These are phyloP conservation scores for Trichosporon sp. DNA, from an alignment of 1,284 basidiomycete genomes.

Conservation along the genomic window DNA sequence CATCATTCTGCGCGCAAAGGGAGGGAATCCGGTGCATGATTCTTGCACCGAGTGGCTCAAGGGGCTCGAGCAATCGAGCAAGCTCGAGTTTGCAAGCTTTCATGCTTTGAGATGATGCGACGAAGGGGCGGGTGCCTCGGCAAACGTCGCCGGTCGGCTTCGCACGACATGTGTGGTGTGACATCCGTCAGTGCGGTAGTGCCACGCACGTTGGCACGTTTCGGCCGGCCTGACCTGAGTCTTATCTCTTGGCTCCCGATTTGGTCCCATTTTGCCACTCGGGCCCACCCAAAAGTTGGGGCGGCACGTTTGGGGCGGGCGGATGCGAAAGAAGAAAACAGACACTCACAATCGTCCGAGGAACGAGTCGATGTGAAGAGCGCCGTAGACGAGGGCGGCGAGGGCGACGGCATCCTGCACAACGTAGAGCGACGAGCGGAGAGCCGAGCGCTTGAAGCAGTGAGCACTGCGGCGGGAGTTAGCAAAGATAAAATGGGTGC, in stretches of 20 bases:
- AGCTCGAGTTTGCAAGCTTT: not conserved
- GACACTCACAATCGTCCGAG: slow-evolving; percentile 36
- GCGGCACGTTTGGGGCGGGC: not conserved
- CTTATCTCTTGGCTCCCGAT: not conserved
- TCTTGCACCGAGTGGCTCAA: not conserved
- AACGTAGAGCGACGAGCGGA: slow-evolving; percentile 77
- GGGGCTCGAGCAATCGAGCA: too few relatives aligned
- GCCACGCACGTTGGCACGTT: slow-evolving; percentile 2
- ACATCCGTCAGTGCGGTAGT: slow-evolving; percentile 18
- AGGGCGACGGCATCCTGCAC: slow-evolving; percentile 71
- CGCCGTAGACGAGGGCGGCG: slow-evolving; percentile 62
- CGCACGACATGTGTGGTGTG: not conserved
- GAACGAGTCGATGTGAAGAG: slow-evolving; percentile 61
- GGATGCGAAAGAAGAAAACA: too few relatives aligned
- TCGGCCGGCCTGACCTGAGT: not conserved
- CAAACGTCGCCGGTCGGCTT: not conserved
- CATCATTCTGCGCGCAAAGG: slow-evolving; percentile 49
- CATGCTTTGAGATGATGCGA: not conserved
- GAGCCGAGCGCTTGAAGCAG: slow-evolving; percentile 85
- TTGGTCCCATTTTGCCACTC: not conserved
- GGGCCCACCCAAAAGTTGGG: not conserved
- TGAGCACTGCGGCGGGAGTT: slow-evolving; percentile 58
- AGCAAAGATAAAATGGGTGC: slow-evolving; percentile 19
- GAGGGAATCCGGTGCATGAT: not conserved
- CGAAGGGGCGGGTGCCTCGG: not conserved